A percentile compares a stretch with the other conserved stretches of the same genome.
These are phyloP conservation scores for Xylariaceae sp. DNA, from an alignment of 2,329 filamentous ascomycete species.

Conservation along the genomic window DNA sequence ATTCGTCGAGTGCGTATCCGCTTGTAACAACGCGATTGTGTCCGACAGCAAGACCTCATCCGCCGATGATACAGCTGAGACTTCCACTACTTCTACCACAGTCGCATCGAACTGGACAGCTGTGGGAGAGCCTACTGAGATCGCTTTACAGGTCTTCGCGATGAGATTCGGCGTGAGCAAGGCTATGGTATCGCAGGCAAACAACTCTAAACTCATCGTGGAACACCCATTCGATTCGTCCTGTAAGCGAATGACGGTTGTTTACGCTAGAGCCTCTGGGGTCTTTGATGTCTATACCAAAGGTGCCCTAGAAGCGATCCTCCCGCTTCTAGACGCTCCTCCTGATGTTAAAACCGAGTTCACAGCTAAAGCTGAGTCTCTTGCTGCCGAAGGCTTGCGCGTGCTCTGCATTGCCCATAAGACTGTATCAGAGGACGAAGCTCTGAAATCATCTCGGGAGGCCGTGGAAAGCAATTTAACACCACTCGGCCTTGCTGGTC, in stretches of 20 bases:
- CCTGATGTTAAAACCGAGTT: conserved; percentile 55
- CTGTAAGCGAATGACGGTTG: conserved; percentile 76
- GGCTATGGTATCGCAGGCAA: conserved; percentile 44
- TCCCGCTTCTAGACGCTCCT: conserved; percentile 56
- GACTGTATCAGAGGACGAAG: conserved; percentile 44
- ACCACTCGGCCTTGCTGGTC: conserved; percentile 73
- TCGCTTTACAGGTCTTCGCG: conserved; percentile 75
- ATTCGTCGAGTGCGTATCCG: conserved; percentile 61
- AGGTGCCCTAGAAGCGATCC: conserved; percentile 62
- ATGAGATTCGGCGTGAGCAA: conserved; percentile 67
- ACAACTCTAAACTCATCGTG: conserved; percentile 56
- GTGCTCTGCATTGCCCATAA: conserved; percentile 70
- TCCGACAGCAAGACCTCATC: conserved; percentile 48
- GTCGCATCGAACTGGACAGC: conserved; percentile 60
- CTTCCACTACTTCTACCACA: conserved; percentile 54
- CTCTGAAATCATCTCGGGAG: conserved; percentile 54
- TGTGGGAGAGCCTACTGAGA: conserved; percentile 73
- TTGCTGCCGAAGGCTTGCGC: conserved; percentile 69
- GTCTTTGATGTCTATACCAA: conserved; percentile 59
- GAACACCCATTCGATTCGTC: conserved; percentile 77
- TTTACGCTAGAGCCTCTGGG: conserved; percentile 55
- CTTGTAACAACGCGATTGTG: conserved; percentile 66
- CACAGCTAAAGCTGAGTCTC: conserved; percentile 56
- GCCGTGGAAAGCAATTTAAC: conserved; percentile 62
- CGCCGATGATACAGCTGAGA: conserved; percentile 51